These are phyloP conservation scores for Athelia sp. DNA, from an alignment of 1,284 basidiomycete species.

Conservation along the genomic window DNA sequence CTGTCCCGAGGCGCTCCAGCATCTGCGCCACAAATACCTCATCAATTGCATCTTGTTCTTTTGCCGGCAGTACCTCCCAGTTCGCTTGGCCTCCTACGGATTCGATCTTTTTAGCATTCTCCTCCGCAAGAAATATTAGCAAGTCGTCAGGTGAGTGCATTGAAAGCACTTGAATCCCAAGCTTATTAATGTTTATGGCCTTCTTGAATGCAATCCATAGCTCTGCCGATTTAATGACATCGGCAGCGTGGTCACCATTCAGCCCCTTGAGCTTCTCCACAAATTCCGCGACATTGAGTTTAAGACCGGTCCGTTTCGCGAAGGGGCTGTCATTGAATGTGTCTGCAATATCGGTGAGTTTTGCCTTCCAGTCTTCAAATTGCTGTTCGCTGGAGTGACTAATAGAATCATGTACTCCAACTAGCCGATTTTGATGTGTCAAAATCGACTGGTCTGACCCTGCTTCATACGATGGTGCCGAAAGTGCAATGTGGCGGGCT, in stretches of 20 bases:
- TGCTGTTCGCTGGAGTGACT: slow-evolving; percentile 3
- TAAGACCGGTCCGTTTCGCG: not conserved
- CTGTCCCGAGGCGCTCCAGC: slow-evolving; percentile 6
- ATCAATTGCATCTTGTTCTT: not conserved
- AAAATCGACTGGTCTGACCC: too few relatives aligned
- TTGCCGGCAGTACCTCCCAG: not conserved
- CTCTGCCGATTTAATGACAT: not conserved
- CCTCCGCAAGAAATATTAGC: not conserved
- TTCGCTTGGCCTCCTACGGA: not conserved
- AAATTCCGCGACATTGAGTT: not conserved
- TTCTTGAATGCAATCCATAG: not conserved
- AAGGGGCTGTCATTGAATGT: not conserved
- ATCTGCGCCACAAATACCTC: not conserved
- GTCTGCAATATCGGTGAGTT: not conserved
- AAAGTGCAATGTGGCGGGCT: slow-evolving; percentile 3
- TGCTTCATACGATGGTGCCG: too few relatives aligned
- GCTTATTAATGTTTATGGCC: too few relatives aligned
- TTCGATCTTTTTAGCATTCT: not conserved
- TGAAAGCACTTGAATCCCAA: not conserved
- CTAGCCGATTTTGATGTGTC: slow-evolving; percentile 1
- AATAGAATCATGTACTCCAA: not conserved
- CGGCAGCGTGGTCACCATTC: slow-evolving; percentile 1
- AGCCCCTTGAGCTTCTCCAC: not conserved
- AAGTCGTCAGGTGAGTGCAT: not conserved
- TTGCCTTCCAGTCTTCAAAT: not conserved